Conservation (phyloP, 2,329 filamentous ascomycete species). For the Knoxdaviesia proteae region DNA sequence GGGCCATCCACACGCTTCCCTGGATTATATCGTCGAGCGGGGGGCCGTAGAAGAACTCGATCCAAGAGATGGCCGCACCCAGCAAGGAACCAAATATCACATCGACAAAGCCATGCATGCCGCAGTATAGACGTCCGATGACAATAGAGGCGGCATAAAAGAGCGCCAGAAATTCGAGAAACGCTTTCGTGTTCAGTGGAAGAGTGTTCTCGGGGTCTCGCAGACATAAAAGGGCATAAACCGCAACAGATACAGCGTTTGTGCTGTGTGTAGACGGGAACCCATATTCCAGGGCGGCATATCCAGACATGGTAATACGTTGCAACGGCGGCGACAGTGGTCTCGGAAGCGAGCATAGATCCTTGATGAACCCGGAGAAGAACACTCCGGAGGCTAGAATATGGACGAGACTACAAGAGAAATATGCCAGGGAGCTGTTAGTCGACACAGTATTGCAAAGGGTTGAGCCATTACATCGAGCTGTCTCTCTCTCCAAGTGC, state of each 20-base stretch:
- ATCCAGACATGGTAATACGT: conserved; percentile 93
- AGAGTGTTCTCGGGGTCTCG: conserved; percentile 43
- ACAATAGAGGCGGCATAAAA: conserved; percentile 81
- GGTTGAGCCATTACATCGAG: no score
- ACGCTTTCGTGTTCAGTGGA: conserved; percentile 32
- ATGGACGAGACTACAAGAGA: conserved; percentile 37
- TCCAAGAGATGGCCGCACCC: conserved; percentile 41
- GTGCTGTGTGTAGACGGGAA: conserved; percentile 95
- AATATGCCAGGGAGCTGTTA: no score
- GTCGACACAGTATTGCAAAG: background rate
- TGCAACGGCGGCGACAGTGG: conserved; percentile 81
- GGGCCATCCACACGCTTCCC: conserved; percentile 39
- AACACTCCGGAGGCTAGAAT: conserved; percentile 64
- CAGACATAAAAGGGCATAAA: conserved; percentile 60
- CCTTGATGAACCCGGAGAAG: conserved; percentile 84
- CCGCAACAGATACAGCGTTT: conserved; percentile 83
- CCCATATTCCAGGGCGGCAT: conserved; percentile 84
- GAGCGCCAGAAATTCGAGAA: conserved; percentile 51
- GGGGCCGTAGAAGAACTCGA: conserved; percentile 39
- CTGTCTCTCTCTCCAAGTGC: no score
- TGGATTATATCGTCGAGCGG: conserved; percentile 52
- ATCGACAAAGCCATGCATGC: conserved; percentile 95
- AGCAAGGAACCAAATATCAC: conserved; percentile 63
- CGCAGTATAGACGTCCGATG: conserved; percentile 81
- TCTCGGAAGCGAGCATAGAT: conserved; percentile 77